A percentile compares a stretch with the other conserved stretches of the same genome.
These are phyloP conservation scores for Fragaria vesca DNA, from an alignment of 306 rosid species.

Conservation along the genomic window DNA sequence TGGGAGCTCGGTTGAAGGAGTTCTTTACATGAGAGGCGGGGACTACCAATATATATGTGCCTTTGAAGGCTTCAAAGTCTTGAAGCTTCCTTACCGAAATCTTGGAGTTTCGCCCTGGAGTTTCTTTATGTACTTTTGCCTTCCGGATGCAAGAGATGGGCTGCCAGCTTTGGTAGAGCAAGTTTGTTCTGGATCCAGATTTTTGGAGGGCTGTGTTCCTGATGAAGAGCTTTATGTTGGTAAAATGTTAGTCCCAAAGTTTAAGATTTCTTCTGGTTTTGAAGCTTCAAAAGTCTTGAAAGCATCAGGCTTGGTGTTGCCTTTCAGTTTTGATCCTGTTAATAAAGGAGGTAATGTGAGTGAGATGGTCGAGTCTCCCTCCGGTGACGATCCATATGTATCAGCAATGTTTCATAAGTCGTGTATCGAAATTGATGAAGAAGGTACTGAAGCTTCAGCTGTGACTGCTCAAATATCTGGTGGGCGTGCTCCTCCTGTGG, in stretches of 20 bases:
- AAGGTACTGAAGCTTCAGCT: slow-evolving; percentile 28
- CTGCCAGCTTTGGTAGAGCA: slow-evolving; percentile 7
- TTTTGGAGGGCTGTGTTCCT: neutral
- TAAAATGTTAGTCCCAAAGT: neutral
- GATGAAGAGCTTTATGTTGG: neutral
- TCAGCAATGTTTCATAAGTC: slow-evolving; percentile 23
- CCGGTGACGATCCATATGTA: neutral
- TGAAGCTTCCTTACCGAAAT: slow-evolving; percentile 5
- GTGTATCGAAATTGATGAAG: slow-evolving; percentile 21
- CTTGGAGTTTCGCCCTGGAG: neutral
- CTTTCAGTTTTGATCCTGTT: neutral
- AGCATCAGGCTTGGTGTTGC: neutral
- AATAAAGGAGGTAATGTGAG: slow-evolving; percentile 1
- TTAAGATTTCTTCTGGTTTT: slow-evolving; percentile 8
- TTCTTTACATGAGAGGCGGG: neutral
- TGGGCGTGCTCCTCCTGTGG: too few species aligned
- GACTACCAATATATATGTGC: neutral
- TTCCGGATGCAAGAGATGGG: slow-evolving; percentile 12
- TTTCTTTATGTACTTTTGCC: slow-evolving; percentile 14
- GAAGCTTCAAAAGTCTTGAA: neutral
- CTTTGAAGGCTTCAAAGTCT: slow-evolving; percentile 3
- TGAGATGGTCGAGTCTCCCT: slow-evolving; percentile 12
- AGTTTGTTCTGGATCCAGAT: neutral
- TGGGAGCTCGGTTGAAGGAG: neutral
- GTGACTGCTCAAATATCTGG: slow-evolving; percentile 2